These are phyloP conservation scores for Cryptosporidium parvum DNA, from an alignment of 169 alveolate genomes.

Conservation along the genomic window DNA sequence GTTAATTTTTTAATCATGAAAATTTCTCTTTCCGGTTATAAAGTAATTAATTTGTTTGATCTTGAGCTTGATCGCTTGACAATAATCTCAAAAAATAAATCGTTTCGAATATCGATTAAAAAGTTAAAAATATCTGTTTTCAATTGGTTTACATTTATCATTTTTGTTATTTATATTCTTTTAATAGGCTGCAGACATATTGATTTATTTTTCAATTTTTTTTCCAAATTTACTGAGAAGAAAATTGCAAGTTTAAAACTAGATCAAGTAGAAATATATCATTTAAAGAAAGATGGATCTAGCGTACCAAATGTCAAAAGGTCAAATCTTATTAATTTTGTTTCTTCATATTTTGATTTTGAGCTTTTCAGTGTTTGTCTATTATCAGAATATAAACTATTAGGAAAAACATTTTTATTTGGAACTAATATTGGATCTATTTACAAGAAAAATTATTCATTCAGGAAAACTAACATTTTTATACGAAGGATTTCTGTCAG, in stretches of 20 bases:
- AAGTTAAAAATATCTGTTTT: neutral
- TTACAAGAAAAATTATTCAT: neutral
- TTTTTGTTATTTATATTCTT: neutral
- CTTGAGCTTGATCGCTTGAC: conserved; percentile 5
- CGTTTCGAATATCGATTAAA: neutral
- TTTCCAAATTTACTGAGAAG: neutral
- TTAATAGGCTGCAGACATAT: neutral
- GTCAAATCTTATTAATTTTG: neutral
- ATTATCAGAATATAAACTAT: neutral
- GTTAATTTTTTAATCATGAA: neutral
- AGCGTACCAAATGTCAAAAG: neutral
- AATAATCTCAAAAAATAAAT: neutral
- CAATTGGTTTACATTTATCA: conserved; percentile 25
- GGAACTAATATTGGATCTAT: neutral
- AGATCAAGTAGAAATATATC: conserved; percentile 1
- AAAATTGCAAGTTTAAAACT: conserved; percentile 5
- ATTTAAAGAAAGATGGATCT: neutral
- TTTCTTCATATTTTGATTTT: neutral
- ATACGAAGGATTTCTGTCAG: neutral
- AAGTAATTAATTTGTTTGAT: conserved; percentile 9
- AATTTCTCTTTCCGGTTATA: conserved; percentile 19
- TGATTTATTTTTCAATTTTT: conserved; percentile 5
- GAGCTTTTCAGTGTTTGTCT: neutral
- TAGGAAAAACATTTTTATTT: neutral
- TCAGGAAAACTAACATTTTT: neutral